These are phyloP conservation scores for Candida glucosophila DNA, from an alignment of 1,139 yeast species.

Conservation along the genomic window DNA sequence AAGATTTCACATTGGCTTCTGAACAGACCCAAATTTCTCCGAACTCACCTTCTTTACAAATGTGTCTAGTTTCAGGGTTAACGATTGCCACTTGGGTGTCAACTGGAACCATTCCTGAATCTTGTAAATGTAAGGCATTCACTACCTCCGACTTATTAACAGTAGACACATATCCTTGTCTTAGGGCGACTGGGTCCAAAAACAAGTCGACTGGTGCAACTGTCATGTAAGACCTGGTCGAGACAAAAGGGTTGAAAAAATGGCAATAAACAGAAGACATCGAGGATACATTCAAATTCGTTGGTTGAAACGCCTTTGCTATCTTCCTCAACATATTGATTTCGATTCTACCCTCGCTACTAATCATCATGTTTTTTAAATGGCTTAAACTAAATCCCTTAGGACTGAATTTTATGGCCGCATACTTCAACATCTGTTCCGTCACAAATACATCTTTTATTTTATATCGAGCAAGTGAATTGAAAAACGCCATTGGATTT, in stretches of 20 bases:
- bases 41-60: slow-evolving; percentile 87
- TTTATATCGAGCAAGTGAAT: slow-evolving; percentile 65
- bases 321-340: slow-evolving; percentile 51
- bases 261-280: slow-evolving; percentile 76
- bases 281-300: slow-evolving; percentile 61
- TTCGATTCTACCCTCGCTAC: slow-evolving; percentile 71
- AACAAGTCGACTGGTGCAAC: slow-evolving; percentile 86
- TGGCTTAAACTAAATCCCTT: slow-evolving; percentile 56
- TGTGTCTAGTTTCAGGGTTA: slow-evolving; percentile 76
- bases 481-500: slow-evolving; percentile 66
- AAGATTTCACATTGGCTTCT: slow-evolving; percentile 66
- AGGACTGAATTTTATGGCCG: slow-evolving; percentile 55
- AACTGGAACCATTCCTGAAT: slow-evolving; percentile 93
- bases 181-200: slow-evolving; percentile 78
- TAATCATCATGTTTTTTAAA: slow-evolving; percentile 76
- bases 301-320: slow-evolving; percentile 53
- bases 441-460: slow-evolving; percentile 85
- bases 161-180: slow-evolving; percentile 79
- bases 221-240: slow-evolving; percentile 81
- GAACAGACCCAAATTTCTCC: slow-evolving; percentile 98
- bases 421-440: slow-evolving; percentile 74
- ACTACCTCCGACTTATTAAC: slow-evolving; percentile 67
- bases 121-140: slow-evolving; percentile 72
- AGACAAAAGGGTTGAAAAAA: slow-evolving; percentile 71
- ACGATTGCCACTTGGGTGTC: slow-evolving; percentile 92